Evolutionary conservation across 2,329 filamentous ascomycete species (phyloP), one percentile per base, ranked within the genome.

Genomic region (Rutstroemia sp.): DNA sequence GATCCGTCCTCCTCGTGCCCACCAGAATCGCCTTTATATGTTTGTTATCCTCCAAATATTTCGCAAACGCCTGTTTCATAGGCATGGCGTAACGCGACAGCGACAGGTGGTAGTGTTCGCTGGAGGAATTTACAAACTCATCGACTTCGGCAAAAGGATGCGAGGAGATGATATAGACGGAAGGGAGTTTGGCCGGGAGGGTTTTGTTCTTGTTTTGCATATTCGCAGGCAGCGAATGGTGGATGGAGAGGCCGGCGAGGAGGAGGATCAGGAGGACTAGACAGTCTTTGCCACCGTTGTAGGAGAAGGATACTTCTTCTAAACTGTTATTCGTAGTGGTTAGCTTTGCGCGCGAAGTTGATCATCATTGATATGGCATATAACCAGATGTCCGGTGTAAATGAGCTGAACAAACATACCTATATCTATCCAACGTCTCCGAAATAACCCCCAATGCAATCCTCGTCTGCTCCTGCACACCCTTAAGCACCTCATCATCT

Each of bases 241-340:
- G 59, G 8, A 64, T 62, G 17, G 73, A 65, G 55, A 69, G 69
- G n/a, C 58, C 68, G 63, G 75, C 78, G 60, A 87, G 85, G 63
- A 97, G 84, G 68, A 96, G 89, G 62, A 97, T 78, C 6, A 97
- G 79, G 17, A 97, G 83, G 53, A 97, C 92, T 17, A 97, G 86
- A 67, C 92, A 97, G 78, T 97, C 94, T 72, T 99, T 99, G 59
- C 94, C 94, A 68, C 94, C 94, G 67, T 99, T 99, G 74, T 96
- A 99, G 56, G 92, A 95, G 61, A 97, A 78, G 5, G 92, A 90
- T 59, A 97, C 79, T 69, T 95, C 81, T 57, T 86, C 79, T 60
- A 87, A 80, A 57, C 89, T 94, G 65, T 58, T 46, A 10, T 47
- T 21, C 25, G 4, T 1, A 12, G 41, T 19, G 6, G 17, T 44